Percentiles rank a stretch among this genome's conserved stretches.
These are phyloP conservation scores for Suaeda aralocaspica DNA, from an alignment of 148 eudicot genomes.

Conservation along the genomic window DNA sequence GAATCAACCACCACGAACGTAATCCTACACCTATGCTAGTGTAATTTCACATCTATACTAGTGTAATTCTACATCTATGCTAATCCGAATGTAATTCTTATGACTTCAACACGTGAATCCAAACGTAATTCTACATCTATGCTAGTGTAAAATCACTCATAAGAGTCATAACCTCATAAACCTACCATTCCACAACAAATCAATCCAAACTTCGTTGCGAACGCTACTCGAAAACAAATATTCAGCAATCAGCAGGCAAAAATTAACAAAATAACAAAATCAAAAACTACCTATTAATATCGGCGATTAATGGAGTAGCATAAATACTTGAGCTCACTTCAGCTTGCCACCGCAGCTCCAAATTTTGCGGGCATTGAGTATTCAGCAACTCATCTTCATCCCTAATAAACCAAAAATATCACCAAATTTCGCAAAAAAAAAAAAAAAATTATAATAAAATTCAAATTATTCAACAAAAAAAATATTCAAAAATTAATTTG, in stretches of 20 bases:
- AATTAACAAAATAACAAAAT: background rate
- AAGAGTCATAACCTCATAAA: background rate
- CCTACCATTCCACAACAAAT: background rate
- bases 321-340: conserved; percentile 99
- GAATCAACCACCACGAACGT: too few species aligned
- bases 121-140: background rate
- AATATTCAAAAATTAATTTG: background rate
- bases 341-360: conserved; percentile 93
- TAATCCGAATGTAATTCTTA: too few species aligned
- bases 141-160: background rate
- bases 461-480: background rate
- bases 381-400: conserved; percentile 86
- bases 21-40: too few species aligned
- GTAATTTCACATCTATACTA: too few species aligned
- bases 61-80: too few species aligned
- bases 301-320: conserved; percentile 90
- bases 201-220: background rate
- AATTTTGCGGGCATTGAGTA: conserved; percentile 83
- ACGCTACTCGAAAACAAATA: background rate
- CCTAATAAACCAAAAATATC: conserved; percentile 30
- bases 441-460: too few species aligned
- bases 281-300: conserved; percentile 71
- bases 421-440: conserved; percentile 3
- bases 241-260: background rate
- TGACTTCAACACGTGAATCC: background rate